Conservation (phyloP, 306 rosid genomes). For the Canavalia ensiformis region DNA sequence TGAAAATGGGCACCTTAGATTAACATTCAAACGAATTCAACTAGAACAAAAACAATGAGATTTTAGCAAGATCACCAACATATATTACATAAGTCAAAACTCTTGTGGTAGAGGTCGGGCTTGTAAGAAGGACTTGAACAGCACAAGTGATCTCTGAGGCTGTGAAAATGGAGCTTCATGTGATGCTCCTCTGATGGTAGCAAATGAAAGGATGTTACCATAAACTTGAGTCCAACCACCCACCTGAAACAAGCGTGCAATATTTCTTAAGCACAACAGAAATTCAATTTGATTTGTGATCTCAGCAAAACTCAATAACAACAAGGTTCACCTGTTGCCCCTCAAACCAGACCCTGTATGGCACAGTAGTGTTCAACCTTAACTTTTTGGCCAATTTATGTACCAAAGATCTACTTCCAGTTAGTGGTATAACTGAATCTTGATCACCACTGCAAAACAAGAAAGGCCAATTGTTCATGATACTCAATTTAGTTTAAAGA, state of each 20-base stretch:
- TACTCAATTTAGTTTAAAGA: no score
- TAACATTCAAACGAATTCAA: slow-evolving; percentile 34
- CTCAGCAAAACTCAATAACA: slow-evolving; percentile 21
- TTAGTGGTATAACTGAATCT: slow-evolving; percentile 95
- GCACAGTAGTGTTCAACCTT: slow-evolving; percentile 77
- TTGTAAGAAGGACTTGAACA: slow-evolving; percentile 82
- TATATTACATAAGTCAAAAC: slow-evolving; percentile 50
- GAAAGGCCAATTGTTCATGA: not conserved
- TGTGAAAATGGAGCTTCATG: slow-evolving; percentile 99
- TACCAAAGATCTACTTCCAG: slow-evolving; percentile 85
- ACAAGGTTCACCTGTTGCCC: slow-evolving; percentile 75
- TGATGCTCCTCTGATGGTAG: slow-evolving; percentile 95
- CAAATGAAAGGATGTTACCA: slow-evolving; percentile 87
- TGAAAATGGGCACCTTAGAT: not conserved
- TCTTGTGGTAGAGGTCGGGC: slow-evolving; percentile 75
- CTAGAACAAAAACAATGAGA: slow-evolving; percentile 30
- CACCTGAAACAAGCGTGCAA: slow-evolving; percentile 57
- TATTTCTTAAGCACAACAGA: not conserved
- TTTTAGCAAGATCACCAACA: slow-evolving; percentile 2
- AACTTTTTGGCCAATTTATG: slow-evolving; percentile 69
- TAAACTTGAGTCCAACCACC: slow-evolving; percentile 99
- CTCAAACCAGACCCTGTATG: slow-evolving; percentile 93
- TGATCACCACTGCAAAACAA: slow-evolving; percentile 85
- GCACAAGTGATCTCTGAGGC: slow-evolving; percentile 88
- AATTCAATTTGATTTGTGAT: not conserved